A percentile compares a stretch with the other conserved stretches of the same genome.
phyloP scores from a whole-genome alignment of 306 rosid genomes.

The Trichosanthes cucumerina region DNA sequence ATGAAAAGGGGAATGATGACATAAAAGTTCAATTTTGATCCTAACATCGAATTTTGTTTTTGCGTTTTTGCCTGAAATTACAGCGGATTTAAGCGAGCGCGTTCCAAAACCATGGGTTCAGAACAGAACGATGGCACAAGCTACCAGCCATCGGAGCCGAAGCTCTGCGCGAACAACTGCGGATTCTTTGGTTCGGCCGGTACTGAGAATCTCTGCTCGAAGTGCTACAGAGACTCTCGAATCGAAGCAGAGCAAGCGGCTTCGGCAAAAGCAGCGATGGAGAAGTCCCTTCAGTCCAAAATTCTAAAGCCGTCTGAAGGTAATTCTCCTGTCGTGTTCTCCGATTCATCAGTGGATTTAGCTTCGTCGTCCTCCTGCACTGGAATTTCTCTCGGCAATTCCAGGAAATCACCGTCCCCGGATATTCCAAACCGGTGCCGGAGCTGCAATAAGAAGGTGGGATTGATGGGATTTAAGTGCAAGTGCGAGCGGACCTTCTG shows the following conservation, averaged over 20 bases:
- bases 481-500: conserved; percentile 49
- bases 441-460: conserved; percentile 40
- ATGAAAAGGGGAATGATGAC: not conserved
- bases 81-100: not conserved
- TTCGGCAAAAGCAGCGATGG: conserved; percentile 35
- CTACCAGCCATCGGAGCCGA: conserved; percentile 38
- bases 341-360: not conserved
- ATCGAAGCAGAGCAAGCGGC: conserved; percentile 20
- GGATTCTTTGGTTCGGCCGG: conserved; percentile 48
- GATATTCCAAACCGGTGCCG: conserved; percentile 30
- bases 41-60: not conserved
- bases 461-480: conserved; percentile 43
- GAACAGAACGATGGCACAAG: conserved; percentile 38
- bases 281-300: conserved; percentile 21
- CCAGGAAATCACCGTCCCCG: not conserved
- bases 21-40: not conserved
- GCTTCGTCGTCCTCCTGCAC: not conserved
- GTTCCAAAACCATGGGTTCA: conserved; percentile 27
- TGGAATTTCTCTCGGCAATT: not conserved
- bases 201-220: conserved; percentile 46
- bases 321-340: not conserved
- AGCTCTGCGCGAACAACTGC: conserved; percentile 54
- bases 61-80: not conserved
- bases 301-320: not conserved
- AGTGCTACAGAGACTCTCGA: conserved; percentile 33